Evolutionary conservation across 257 asterid species (phyloP), one percentile per base, ranked within the genome.

Genomic region (Fraxinus americana): DNA sequence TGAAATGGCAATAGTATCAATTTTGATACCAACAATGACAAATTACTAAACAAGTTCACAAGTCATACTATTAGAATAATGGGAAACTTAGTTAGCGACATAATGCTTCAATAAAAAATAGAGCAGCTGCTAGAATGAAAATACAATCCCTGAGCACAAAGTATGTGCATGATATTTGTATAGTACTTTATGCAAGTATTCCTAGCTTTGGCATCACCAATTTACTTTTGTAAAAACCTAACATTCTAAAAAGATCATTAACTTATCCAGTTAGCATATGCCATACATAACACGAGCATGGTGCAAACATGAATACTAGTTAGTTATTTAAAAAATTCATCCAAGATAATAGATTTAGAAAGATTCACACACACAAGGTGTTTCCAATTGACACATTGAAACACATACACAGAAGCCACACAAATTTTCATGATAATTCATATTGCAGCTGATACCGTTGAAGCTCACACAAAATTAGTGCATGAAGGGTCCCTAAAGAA

Each of bases 101-200:
- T 59, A 71, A 75, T 36, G 39, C 34, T 78, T 70, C 1, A n/a
- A 72, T 70, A 36, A 82, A 43, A 36, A 30, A 1, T 19, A 45
- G 13, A 74, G 23, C 30, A 32, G 43, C 19, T 11, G 36, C 38
- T 10, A 19, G 16, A 75, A 66, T 66, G 34, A 39, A 80, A 36
- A 68, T 6, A 30, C 7, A 34, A 73, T 27, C 36, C 41, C 36
- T 35, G 32, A 77, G 35, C 80, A 79, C 74, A 67, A 14, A 79
- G 23, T 4, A 32, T 4, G 17, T 13, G 54, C 17, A 21, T 23
- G 7, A 71, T 77, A 48, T 77, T 39, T 67, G 27, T 43, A 6
- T 54, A 16, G 3, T 52, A 19, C 25, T 52, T 83, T 72, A 36
- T 25, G 65, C 57, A 29, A n/a, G 19, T 45, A 50, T 43, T 34